These are phyloP conservation scores for Talaromyces sp. DNA, from an alignment of 2,329 filamentous ascomycete genomes.

Conservation along the genomic window DNA sequence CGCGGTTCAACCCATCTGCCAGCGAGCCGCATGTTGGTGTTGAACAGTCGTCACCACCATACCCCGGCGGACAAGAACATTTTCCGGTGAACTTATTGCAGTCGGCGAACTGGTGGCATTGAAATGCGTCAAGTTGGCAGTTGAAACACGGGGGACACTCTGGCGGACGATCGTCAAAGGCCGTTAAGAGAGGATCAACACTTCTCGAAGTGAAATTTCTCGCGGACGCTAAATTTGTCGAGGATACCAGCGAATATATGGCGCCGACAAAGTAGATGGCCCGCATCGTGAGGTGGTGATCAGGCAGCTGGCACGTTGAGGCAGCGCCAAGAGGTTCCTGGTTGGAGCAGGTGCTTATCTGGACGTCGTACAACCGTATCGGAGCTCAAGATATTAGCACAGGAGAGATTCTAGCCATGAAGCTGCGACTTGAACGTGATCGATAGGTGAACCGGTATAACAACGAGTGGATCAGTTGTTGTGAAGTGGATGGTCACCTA, in stretches of 20 bases:
- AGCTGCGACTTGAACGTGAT: not conserved
- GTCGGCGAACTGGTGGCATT: conserved; percentile 82
- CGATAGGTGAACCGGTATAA: not conserved
- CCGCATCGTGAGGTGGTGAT: conserved; percentile 11
- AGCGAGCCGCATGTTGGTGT: conserved; percentile 89
- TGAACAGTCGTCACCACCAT: conserved; percentile 90
- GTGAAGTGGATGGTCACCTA: not conserved
- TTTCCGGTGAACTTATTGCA: conserved; percentile 90
- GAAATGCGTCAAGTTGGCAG: conserved; percentile 89
- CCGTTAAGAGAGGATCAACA: conserved; percentile 64
- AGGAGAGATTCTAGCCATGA: conserved; percentile 1
- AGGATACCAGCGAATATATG: conserved; percentile 21
- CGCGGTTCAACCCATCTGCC: conserved; percentile 73
- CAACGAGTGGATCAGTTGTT: not conserved
- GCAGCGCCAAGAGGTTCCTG: conserved; percentile 1
- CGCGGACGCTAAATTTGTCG: conserved; percentile 27
- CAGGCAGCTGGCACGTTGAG: conserved; percentile 1
- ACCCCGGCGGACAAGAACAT: conserved; percentile 87
- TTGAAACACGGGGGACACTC: conserved; percentile 71
- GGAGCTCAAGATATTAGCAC: not conserved
- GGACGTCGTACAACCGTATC: not conserved
- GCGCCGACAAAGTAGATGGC: conserved; percentile 10
- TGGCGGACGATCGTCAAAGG: conserved; percentile 67
- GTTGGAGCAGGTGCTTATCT: not conserved
- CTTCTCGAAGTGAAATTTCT: conserved; percentile 57